phyloP scores from a whole-genome alignment of 495 filamentous ascomycete genomes.

The Penicillium bialowiezense region DNA sequence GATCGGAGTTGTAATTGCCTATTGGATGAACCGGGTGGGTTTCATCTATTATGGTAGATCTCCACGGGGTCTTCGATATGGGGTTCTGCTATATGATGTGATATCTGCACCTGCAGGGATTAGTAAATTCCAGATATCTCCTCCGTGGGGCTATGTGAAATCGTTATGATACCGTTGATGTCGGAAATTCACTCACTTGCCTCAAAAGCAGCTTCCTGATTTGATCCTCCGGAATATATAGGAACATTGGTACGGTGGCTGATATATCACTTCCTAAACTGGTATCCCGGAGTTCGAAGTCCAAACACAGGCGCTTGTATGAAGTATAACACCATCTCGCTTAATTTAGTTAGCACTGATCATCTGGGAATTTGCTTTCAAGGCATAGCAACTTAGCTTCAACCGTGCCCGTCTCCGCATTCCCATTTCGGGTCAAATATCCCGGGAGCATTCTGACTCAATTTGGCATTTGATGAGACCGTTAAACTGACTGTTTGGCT shows the following conservation, averaged over 20 bases:
- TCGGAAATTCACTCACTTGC: neutral
- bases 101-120: neutral
- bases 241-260: neutral
- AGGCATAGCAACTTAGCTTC: neutral
- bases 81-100: neutral
- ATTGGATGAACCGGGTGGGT: slow-evolving; percentile 1
- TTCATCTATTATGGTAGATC: neutral
- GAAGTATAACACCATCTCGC: neutral
- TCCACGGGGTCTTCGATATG: neutral
- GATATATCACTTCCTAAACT: neutral
- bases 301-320: neutral
- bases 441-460: too few relatives aligned
- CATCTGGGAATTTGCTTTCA: neutral
- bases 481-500: too few relatives aligned
- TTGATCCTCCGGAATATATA: neutral
- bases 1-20: neutral
- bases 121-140: neutral
- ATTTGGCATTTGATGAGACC: too few relatives aligned
- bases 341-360: neutral
- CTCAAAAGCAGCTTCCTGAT: neutral
- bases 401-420: too few relatives aligned
- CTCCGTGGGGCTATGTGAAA: neutral
- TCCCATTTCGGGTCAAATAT: too few relatives aligned
- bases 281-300: neutral
- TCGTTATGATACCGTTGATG: neutral